These are phyloP conservation scores for Fusarium sp. DNA, from an alignment of 2,329 filamentous ascomycete genomes.

Conservation along the genomic window DNA sequence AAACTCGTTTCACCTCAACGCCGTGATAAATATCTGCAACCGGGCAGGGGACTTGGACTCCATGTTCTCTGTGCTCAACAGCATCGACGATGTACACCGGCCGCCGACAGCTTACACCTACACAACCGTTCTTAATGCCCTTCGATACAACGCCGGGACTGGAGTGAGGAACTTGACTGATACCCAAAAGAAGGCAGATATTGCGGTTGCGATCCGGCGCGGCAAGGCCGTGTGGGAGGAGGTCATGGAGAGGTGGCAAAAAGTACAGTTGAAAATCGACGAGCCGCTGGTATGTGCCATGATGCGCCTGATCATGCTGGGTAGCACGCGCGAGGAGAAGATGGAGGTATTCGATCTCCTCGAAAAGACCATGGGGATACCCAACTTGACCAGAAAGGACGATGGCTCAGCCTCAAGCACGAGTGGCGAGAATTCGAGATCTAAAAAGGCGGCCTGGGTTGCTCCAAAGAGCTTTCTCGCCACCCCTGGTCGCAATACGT, in stretches of 20 bases:
- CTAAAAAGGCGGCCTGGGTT: slow-evolving; percentile 16
- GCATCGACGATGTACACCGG: slow-evolving; percentile 72
- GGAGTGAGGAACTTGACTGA: slow-evolving; percentile 41
- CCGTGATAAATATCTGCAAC: slow-evolving; percentile 84
- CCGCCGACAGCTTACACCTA: slow-evolving; percentile 79
- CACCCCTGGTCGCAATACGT: slow-evolving; percentile 63
- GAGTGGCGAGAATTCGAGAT: slow-evolving; percentile 6
- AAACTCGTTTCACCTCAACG: slow-evolving; percentile 87
- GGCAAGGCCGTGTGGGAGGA: slow-evolving; percentile 85
- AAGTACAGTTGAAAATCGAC: slow-evolving; percentile 77
- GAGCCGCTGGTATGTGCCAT: slow-evolving; percentile 84
- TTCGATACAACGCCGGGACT: slow-evolving; percentile 58
- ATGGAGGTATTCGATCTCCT: slow-evolving; percentile 79
- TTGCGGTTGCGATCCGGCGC: slow-evolving; percentile 66
- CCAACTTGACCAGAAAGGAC: slow-evolving; percentile 57
- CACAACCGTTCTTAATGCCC: slow-evolving; percentile 82
- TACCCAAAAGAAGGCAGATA: slow-evolving; percentile 48
- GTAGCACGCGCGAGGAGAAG: slow-evolving; percentile 68
- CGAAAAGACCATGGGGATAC: slow-evolving; percentile 84
- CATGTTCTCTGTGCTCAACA: slow-evolving; percentile 80
- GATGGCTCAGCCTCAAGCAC: slow-evolving; percentile 7
- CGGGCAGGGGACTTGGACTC: slow-evolving; percentile 80
- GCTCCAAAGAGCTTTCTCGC: slow-evolving; percentile 47
- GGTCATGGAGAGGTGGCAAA: slow-evolving; percentile 78
- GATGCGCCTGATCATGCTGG: slow-evolving; percentile 79